These are phyloP conservation scores for Sarocladiaceae sp. DNA, from an alignment of 2,329 filamentous ascomycete genomes.

Conservation along the genomic window DNA sequence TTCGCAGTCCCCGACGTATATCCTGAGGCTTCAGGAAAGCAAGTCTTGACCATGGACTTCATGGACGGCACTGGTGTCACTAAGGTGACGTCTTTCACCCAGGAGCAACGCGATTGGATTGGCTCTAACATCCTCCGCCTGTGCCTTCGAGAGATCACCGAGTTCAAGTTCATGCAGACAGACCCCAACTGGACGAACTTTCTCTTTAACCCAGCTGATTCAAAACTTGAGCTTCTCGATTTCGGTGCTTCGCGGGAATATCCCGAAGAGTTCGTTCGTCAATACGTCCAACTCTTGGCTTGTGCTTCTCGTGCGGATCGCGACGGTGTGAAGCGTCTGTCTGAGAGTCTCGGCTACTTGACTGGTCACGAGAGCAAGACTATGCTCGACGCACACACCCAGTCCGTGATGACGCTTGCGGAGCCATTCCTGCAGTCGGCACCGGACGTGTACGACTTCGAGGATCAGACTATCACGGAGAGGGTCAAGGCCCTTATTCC, in stretches of 20 bases:
- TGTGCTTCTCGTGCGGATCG: slow-evolving; percentile 73
- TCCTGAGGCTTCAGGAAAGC: slow-evolving; percentile 72
- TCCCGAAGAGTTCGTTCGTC: slow-evolving; percentile 71
- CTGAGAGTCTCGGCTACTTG: slow-evolving; percentile 78
- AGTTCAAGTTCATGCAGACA: slow-evolving; percentile 98
- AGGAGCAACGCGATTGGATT: slow-evolving; percentile 90
- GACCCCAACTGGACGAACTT: slow-evolving; percentile 99
- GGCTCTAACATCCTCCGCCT: slow-evolving; percentile 89
- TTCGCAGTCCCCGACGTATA: slow-evolving; percentile 81
- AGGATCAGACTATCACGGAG: slow-evolving; percentile 93
- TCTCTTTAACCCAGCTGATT: slow-evolving; percentile 70
- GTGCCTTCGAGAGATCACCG: slow-evolving; percentile 86
- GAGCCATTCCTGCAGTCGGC: slow-evolving; percentile 80
- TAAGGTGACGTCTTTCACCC: slow-evolving; percentile 68
- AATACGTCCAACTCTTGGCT: slow-evolving; percentile 75
- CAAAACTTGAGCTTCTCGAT: slow-evolving; percentile 84
- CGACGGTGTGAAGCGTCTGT: slow-evolving; percentile 59
- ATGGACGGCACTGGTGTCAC: slow-evolving; percentile 86
- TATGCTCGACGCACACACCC: slow-evolving; percentile 90
- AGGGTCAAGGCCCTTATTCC: slow-evolving; percentile 85
- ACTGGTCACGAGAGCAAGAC: slow-evolving; percentile 80
- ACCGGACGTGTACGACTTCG: slow-evolving; percentile 85
- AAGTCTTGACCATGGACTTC: slow-evolving; percentile 90
- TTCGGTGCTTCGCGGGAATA: slow-evolving; percentile 91
- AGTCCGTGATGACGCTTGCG: slow-evolving; percentile 81